Percentiles rank a stretch among this genome's conserved stretches.
Evolutionary conservation across 371 early-diverging fungal species (phyloP).

Genomic region (Mortierella sp.): DNA sequence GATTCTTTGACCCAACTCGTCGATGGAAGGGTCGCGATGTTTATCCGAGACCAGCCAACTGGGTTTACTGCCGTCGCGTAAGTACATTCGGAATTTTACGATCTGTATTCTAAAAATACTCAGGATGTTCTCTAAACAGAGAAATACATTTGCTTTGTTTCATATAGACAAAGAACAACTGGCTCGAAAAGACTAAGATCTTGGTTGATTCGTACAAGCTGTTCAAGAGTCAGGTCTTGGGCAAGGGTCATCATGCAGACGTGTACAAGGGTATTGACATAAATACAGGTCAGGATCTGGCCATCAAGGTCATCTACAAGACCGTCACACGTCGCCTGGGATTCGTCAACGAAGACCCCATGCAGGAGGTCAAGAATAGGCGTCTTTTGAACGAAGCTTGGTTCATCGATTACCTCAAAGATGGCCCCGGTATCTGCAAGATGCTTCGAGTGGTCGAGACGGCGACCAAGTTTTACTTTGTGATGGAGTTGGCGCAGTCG

Average conservation of each 20-base stretch:
- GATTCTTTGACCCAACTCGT: conserved; percentile 50
- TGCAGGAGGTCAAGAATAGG: conserved; percentile 49
- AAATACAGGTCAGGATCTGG: conserved; percentile 48
- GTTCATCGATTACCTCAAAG: conserved; percentile 53
- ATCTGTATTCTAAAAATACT: no score
- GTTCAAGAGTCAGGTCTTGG: conserved; percentile 39
- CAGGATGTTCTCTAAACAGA: not conserved
- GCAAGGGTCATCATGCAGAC: conserved; percentile 54
- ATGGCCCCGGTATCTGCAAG: conserved; percentile 51
- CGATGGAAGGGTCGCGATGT: conserved; percentile 55
- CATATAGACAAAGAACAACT: conserved; percentile 46
- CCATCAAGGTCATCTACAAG: conserved; percentile 54
- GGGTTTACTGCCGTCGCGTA: conserved; percentile 52
- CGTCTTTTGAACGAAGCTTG: conserved; percentile 48
- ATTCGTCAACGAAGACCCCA: conserved; percentile 43
- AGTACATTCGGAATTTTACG: conserved; percentile 8
- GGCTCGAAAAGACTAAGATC: conserved; percentile 51
- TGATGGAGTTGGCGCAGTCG: conserved; percentile 52
- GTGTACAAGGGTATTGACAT: conserved; percentile 51
- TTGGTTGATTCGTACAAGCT: conserved; percentile 40
- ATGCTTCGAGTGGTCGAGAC: conserved; percentile 51
- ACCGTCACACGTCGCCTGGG: conserved; percentile 42
- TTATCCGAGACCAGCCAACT: conserved; percentile 47
- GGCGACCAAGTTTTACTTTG: conserved; percentile 51
- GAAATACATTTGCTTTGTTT: not conserved